These are phyloP conservation scores for Aureobasidium leucospermi DNA, from an alignment of 2,329 filamentous ascomycete genomes.

Conservation along the genomic window DNA sequence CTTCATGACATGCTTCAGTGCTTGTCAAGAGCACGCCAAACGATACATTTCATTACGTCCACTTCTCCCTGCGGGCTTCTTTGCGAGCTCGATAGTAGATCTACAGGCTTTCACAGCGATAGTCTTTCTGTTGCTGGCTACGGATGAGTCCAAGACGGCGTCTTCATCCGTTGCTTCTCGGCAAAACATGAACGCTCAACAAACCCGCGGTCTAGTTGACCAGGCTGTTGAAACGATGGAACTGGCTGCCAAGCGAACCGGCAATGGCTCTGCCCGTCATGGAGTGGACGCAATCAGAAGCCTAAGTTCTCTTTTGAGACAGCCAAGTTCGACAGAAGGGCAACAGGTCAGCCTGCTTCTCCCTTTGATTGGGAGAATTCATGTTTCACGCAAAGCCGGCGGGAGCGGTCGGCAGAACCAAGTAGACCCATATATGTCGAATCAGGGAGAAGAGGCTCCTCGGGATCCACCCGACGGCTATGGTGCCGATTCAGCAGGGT, in stretches of 20 bases:
- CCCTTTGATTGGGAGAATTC: not conserved
- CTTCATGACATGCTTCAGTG: constrained; percentile 4
- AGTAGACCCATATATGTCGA: not conserved
- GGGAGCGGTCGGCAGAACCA: not conserved
- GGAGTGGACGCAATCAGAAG: not conserved
- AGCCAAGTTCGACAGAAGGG: not conserved
- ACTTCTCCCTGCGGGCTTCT: not conserved
- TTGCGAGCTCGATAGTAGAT: not conserved
- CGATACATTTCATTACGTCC: not conserved
- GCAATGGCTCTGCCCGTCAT: not conserved
- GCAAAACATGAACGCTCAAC: not conserved
- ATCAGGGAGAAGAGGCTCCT: not conserved
- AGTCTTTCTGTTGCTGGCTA: not conserved
- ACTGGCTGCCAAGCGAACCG: not conserved
- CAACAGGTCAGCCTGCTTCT: constrained; percentile 1
- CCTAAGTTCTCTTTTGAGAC: not conserved
- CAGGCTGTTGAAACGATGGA: not conserved
- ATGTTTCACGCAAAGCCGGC: not conserved
- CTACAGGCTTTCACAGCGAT: constrained; percentile 1
- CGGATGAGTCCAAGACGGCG: not conserved
- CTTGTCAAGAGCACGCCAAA: not conserved
- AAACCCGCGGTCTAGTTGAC: not conserved
- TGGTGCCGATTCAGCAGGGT: not conserved
- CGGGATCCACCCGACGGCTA: not conserved
- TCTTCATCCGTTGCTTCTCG: not conserved